Evolutionary conservation across 345 rosid species (phyloP), one percentile per base, ranked within the genome.

Genomic region (Luvunga scandens): DNA sequence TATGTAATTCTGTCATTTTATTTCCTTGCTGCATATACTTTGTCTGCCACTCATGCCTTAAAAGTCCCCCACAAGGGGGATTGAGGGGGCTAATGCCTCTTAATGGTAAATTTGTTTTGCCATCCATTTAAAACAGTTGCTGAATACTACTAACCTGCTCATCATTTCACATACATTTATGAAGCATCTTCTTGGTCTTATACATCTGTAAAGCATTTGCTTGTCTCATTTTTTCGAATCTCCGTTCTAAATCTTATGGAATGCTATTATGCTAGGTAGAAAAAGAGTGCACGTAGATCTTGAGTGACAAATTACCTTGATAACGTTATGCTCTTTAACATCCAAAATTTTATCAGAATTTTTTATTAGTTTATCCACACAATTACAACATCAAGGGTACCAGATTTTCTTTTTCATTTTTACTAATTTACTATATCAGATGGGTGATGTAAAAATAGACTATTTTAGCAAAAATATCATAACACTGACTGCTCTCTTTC

Each of bases 1-100:
- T 95, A 86, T 75, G 95, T 84, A 56, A 30, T 65, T 36, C 2
- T 36, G 16, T 27, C 53, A n/a, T 36, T 36, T 7, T 66, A 38
- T 66, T 34, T 61, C 7, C 5, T 13, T 9, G 25, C 8, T 45
- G 42, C 34, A 60, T 65, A 13, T 36, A 22, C 75, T 80, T 60
- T 28, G 50, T 71, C 22, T 10, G 13, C n/a, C 34, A 65, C 19
- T 33, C 25, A 4, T 67, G 13, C 63, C 28, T 59, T 24, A 14
- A 8, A 3, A 22, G 39, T 67, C 14, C 50, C 50, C 4, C 50
- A 12, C 50, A 42, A 42, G 50, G 50, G 50, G 50, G 50, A 12
- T 42, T 42, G 4, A 42, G 14, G 14, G 4, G 50, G 50, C 0
- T 42, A 10, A 12, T 42, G 50, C 3, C 50, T 42, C 50, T 3